Percentiles rank a stretch among this genome's conserved stretches.
phyloP scores from a whole-genome alignment of 1,284 basidiomycete genomes.

The Trichosporon sp. region DNA sequence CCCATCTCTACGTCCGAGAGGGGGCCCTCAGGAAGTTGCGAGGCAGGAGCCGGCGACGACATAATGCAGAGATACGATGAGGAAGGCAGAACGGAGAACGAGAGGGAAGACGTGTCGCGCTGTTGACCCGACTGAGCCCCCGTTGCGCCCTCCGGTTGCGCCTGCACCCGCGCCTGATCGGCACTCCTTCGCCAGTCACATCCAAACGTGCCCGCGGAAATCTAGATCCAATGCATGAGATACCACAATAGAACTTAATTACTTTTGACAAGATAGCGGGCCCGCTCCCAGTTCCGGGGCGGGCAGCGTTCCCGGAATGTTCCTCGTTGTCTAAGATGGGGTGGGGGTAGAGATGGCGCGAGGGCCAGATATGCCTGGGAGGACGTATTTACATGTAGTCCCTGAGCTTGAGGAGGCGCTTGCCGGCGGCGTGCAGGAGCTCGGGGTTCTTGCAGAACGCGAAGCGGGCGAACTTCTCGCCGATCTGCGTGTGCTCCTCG shows the following conservation, averaged over 20 bases:
- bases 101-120: not conserved
- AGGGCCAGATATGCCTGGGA: not conserved
- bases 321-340: not conserved
- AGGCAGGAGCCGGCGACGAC: not conserved
- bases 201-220: not conserved
- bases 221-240: conserved; percentile 5
- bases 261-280: not conserved
- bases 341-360: not conserved
- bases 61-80: not conserved
- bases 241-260: not conserved
- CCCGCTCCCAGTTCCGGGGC: not conserved
- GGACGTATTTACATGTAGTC: conserved; percentile 54
- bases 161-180: not conserved
- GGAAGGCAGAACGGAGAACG: not conserved
- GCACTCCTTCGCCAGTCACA: not conserved
- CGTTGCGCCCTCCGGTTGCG: not conserved
- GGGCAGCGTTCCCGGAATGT: not conserved
- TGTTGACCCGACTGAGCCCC: not conserved
- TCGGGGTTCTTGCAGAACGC: conserved; percentile 90
- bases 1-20: not conserved
- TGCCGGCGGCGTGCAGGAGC: conserved; percentile 70
- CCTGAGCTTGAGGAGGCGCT: conserved; percentile 67
- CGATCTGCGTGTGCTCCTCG: conserved; percentile 73
- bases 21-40: not conserved
- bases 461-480: conserved; percentile 80